A percentile compares a stretch with the other conserved stretches of the same genome.
These are phyloP conservation scores for Suillus luteus DNA, from an alignment of 768 basidiomycete genomes.

Conservation along the genomic window DNA sequence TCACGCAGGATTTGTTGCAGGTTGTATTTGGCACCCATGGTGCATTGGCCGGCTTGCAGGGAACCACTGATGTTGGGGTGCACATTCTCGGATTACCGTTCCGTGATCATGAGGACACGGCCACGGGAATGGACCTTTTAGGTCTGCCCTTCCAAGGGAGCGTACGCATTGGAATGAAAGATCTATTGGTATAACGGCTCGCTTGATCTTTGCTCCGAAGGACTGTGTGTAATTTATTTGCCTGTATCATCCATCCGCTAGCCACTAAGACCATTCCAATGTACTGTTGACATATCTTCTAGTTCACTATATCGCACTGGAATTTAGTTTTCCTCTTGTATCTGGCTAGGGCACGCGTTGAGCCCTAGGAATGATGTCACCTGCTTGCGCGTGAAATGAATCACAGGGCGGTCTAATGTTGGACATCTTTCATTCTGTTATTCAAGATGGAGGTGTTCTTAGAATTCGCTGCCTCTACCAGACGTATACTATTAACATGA, in stretches of 20 bases:
- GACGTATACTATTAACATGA: not conserved
- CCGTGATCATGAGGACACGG: constrained; percentile 24
- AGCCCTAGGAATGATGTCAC: not conserved
- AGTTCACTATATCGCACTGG: not conserved
- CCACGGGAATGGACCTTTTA: constrained; percentile 47
- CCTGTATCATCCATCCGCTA: not conserved
- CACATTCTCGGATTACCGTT: constrained; percentile 63
- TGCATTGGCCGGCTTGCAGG: constrained; percentile 68
- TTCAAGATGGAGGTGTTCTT: not conserved
- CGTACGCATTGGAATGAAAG: constrained; percentile 65
- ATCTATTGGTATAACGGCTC: not conserved
- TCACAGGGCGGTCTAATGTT: not conserved
- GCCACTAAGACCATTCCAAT: not conserved
- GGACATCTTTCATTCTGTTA: not conserved
- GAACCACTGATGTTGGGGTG: constrained; percentile 61
- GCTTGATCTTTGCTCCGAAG: not conserved
- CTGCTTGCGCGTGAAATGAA: not conserved
- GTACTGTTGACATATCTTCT: not conserved
- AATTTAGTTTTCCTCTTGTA: not conserved
- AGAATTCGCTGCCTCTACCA: not conserved
- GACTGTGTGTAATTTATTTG: not conserved
- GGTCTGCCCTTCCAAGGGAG: constrained; percentile 70
- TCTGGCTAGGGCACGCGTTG: not conserved
- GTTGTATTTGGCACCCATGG: constrained; percentile 69
- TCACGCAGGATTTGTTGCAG: constrained; percentile 35